Evolutionary conservation across 2,329 filamentous ascomycete species (phyloP), one percentile per base, ranked within the genome.

Genomic region (Achaetomium macrosporum): DNA sequence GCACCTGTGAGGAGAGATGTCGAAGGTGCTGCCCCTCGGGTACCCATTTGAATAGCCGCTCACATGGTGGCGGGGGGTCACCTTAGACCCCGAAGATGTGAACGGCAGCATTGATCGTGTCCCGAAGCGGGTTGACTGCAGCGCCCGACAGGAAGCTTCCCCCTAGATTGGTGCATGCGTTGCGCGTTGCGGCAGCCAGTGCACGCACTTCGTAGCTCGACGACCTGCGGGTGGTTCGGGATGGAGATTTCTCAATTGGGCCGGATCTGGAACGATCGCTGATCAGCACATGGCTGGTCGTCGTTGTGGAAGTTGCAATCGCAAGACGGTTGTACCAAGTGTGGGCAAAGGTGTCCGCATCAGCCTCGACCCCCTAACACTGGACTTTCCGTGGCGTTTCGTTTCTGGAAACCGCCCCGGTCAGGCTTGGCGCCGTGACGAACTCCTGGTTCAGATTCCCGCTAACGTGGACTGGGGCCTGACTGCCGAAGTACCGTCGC

Each of bases 1-100:
- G 65, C 81, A 95, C 87, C 89, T 88, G 70, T 96, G 90, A 62
- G 90, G 88, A 62, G 88, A 90, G 65, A 95, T 91, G 61, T 90
- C 89, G 68, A 95, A 92, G 42, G 86, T 88, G 66, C 85, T 85
- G 56, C 79, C 81, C 59, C 84, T 79, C 59, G 87, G 86, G 69
- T 91, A 91, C 67, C 90, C 91, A 75, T 93, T 95, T 58, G 85
- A 82, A 71, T 87, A 92, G 69, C 85, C 85, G 71, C 75, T 74
- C 57, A 76, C 74, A 68, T 87, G 80, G 78, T 95, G 89, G 76
- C 90, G 83, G 69, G 92, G 88, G 83, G 93, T 90, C 83, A 86
- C 87, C 75, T 83, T 84, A 68, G 72, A 73, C 67, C 73, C 71
- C 62, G 74, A 71, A 53, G 74, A 75, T 59, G 75, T 69, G 75